phyloP scores from a whole-genome alignment of 257 asterid species.

The Primulina eburnea region DNA sequence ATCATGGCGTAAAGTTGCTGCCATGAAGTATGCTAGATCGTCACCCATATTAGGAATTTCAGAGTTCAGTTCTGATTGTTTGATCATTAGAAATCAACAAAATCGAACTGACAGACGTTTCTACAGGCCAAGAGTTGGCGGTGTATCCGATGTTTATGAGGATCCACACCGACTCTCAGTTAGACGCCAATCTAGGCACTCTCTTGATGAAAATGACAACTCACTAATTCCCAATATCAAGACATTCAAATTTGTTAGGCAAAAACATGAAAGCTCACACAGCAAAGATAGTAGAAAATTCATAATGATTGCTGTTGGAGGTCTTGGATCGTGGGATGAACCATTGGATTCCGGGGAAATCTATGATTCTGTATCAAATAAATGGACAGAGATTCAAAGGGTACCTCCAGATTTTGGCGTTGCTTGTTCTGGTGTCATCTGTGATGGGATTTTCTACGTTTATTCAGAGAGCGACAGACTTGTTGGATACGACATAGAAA shows the following conservation, averaged over 20 bases:
- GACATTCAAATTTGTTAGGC: conserved; percentile 38
- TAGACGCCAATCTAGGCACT: conserved; percentile 61
- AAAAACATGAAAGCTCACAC: conserved; percentile 39
- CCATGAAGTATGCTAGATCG: conserved; percentile 82
- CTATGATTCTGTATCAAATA: conserved; percentile 68
- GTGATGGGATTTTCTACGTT: conserved; percentile 59
- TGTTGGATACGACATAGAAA: conserved; percentile 70
- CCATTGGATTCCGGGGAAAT: conserved; percentile 80
- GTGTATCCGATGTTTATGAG: conserved; percentile 81
- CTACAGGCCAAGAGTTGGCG: conserved; percentile 61
- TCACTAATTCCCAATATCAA: conserved; percentile 38
- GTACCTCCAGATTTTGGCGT: conserved; percentile 76
- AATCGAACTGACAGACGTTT: conserved; percentile 53
- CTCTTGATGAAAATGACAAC: conserved; percentile 63
- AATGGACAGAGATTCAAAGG: conserved; percentile 88
- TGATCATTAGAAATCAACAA: conserved; percentile 49
- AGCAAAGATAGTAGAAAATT: conserved; percentile 44
- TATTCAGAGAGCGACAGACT: conserved; percentile 86
- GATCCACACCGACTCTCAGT: conserved; percentile 95
- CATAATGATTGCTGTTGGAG: conserved; percentile 81
- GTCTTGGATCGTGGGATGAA: conserved; percentile 92
- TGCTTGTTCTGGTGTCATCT: conserved; percentile 79
- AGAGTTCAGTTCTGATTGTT: conserved; percentile 61
- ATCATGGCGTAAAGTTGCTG: conserved; percentile 78
- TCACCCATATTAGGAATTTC: conserved; percentile 74